Conservation (phyloP, 2,329 filamentous ascomycete genomes). For the Beauveria sp. region DNA sequence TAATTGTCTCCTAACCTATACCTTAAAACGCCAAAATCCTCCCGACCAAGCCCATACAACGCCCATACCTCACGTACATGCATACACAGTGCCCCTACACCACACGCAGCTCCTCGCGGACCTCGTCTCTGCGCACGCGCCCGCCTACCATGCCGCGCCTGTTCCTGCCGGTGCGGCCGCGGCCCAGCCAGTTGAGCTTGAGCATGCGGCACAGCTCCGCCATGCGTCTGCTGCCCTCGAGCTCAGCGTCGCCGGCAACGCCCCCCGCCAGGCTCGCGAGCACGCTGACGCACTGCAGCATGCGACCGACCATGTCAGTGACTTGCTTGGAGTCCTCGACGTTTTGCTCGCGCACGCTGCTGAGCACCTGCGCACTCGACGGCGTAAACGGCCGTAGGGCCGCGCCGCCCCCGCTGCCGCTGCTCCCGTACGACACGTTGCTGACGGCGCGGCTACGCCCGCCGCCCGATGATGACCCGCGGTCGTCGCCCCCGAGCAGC, state of each 20-base stretch:
- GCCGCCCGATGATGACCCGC: slow-evolving; percentile 38
- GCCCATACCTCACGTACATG: neutral
- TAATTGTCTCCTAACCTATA: neutral
- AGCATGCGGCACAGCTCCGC: slow-evolving; percentile 77
- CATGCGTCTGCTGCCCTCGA: slow-evolving; percentile 70
- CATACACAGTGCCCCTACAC: slow-evolving; percentile 15
- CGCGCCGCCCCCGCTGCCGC: slow-evolving; percentile 35
- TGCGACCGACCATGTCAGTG: slow-evolving; percentile 87
- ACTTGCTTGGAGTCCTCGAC: slow-evolving; percentile 68
- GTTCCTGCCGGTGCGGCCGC: slow-evolving; percentile 83
- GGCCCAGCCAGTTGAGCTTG: slow-evolving; percentile 94
- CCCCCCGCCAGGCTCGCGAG: slow-evolving; percentile 63
- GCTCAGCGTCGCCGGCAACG: slow-evolving; percentile 51
- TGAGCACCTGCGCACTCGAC: slow-evolving; percentile 29
- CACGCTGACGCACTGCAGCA: slow-evolving; percentile 94
- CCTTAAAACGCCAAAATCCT: neutral
- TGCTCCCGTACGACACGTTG: slow-evolving; percentile 65
- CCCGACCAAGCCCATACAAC: neutral
- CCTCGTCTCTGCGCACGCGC: slow-evolving; percentile 40
- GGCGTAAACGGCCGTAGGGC: slow-evolving; percentile 44
- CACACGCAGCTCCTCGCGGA: slow-evolving; percentile 35
- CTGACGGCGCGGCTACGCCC: slow-evolving; percentile 74
- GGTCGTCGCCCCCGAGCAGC: slow-evolving; percentile 55
- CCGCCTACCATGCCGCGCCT: slow-evolving; percentile 80
- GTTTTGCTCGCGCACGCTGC: slow-evolving; percentile 48